Conservation (phyloP, 2,329 filamentous ascomycete genomes). For the Ceratocystis colombiana region DNA sequence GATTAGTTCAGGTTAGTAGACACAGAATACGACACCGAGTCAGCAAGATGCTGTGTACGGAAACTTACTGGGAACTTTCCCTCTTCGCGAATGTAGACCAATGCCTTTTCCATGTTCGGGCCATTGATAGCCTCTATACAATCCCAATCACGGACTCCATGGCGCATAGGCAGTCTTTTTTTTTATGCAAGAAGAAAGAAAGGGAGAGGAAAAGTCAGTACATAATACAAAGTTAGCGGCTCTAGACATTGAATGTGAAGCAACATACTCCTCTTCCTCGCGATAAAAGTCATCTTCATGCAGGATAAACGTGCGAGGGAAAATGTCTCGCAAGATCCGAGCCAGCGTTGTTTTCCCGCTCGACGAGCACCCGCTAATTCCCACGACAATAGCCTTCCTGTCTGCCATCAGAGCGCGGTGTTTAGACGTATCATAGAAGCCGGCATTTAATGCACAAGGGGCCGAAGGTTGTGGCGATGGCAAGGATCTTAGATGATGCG, state of each 20-base stretch:
- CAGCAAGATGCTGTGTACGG: not conserved
- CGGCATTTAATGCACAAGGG: not conserved
- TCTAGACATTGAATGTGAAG: not conserved
- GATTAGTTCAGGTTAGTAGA: not conserved
- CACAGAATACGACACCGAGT: not conserved
- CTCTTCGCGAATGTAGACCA: constrained; percentile 59
- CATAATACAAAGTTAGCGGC: not conserved
- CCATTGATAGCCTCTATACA: constrained; percentile 71
- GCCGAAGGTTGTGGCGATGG: not conserved
- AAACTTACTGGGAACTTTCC: constrained; percentile 53
- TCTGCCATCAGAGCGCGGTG: constrained; percentile 30
- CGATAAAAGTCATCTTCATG: constrained; percentile 97
- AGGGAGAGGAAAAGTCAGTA: too few species aligned
- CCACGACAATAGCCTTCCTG: constrained; percentile 55
- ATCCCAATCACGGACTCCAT: constrained; percentile 79
- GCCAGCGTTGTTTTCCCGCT: constrained; percentile 93
- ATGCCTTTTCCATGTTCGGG: constrained; percentile 52
- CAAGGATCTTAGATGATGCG: not conserved
- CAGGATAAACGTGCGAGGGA: constrained; percentile 68
- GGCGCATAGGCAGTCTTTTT: constrained; percentile 26
- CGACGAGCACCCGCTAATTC: constrained; percentile 80
- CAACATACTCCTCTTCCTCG: constrained; percentile 57
- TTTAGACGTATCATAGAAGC: not conserved
- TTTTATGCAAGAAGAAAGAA: too few species aligned
- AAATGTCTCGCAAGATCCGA: constrained; percentile 70